Conservation (phyloP, 2,329 filamentous ascomycete genomes). For the Neonectria ditissima region DNA sequence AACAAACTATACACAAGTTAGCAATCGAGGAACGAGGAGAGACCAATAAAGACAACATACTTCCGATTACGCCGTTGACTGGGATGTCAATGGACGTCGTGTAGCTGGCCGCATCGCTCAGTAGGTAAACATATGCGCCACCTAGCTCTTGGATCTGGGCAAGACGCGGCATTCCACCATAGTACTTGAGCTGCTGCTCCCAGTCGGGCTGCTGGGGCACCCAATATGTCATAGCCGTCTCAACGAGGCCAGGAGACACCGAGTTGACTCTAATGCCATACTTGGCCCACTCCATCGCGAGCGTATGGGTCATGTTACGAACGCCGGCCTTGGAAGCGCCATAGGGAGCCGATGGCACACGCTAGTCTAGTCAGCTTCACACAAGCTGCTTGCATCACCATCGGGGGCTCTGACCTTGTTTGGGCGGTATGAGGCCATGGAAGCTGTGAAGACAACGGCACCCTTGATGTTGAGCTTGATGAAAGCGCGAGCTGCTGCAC, state of each 20-base stretch:
- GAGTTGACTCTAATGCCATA: conserved; percentile 52
- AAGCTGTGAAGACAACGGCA: conserved; percentile 58
- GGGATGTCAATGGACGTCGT: conserved; percentile 64
- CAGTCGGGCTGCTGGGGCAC: conserved; percentile 65
- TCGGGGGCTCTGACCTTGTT: conserved; percentile 51
- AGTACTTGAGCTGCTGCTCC: conserved; percentile 68
- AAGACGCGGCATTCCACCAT: conserved; percentile 66
- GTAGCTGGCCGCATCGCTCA: conserved; percentile 63
- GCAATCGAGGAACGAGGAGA: no score
- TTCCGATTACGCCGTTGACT: conserved; percentile 38
- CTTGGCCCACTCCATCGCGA: conserved; percentile 61
- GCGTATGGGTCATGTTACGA: conserved; percentile 53
- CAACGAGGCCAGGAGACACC: conserved; percentile 37
- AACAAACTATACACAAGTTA: no score
- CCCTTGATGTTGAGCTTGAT: conserved; percentile 51
- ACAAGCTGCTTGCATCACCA: no score
- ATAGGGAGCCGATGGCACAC: conserved; percentile 55
- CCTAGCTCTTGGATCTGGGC: conserved; percentile 65
- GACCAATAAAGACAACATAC: no score
- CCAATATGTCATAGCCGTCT: conserved; percentile 61
- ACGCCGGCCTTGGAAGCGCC: conserved; percentile 59
- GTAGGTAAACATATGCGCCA: conserved; percentile 68
- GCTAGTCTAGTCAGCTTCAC: background rate
- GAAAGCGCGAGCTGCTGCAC: conserved; percentile 56
- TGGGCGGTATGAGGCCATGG: conserved; percentile 61